Percentiles rank a stretch among this genome's conserved stretches.
Conservation (phyloP, 257 asterid genomes). For the Solanum sejunctum region DNA sequence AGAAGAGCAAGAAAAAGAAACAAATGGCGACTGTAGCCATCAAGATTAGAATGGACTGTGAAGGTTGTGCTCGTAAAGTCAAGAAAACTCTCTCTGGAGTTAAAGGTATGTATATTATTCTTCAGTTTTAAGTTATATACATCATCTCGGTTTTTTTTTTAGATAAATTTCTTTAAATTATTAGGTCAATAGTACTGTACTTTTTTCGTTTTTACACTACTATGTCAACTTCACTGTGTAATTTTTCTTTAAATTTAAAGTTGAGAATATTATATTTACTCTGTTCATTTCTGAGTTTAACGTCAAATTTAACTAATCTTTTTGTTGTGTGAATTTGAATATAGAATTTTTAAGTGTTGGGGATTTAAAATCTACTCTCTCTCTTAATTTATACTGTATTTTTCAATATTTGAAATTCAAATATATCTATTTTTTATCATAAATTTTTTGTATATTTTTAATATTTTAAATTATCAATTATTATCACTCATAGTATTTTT, state of each 20-base stretch:
- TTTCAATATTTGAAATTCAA: too few relatives aligned
- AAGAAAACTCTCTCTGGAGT: constrained; percentile 45
- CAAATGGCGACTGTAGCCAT: constrained; percentile 43
- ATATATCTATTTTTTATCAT: too few relatives aligned
- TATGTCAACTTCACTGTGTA: background rate
- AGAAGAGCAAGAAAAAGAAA: constrained; percentile 54
- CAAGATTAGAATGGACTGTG: constrained; percentile 81
- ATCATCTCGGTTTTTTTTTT: background rate
- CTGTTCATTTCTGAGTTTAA: background rate
- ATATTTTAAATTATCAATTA: too few relatives aligned
- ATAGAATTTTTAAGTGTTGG: too few relatives aligned
- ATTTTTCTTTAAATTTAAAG: too few relatives aligned
- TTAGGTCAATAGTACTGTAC: background rate
- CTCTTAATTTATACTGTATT: too few relatives aligned
- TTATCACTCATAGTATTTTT: too few relatives aligned
- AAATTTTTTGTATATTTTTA: too few relatives aligned
- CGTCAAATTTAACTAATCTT: background rate
- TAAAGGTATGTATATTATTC: constrained; percentile 27
- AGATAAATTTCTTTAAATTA: background rate
- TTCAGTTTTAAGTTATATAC: background rate
- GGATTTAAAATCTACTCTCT: too few relatives aligned
- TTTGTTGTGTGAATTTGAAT: background rate
- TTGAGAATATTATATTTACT: background rate
- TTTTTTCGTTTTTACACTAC: background rate
- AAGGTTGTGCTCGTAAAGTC: constrained; percentile 68